These are phyloP conservation scores for Piper betle DNA, from an alignment of 164 flowering plant species.

Conservation along the genomic window DNA sequence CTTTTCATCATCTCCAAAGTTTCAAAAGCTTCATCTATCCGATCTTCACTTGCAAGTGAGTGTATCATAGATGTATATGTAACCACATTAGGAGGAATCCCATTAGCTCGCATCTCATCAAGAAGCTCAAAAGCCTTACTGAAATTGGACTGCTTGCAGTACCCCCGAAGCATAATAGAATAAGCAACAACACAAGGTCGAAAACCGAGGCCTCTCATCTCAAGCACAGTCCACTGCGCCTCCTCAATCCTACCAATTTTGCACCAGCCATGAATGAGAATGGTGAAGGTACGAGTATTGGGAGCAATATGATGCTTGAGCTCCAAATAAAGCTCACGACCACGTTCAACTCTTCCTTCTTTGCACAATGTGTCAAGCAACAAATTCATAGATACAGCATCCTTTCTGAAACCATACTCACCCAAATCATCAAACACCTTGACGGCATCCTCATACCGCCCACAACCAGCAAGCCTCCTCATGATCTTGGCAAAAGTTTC, in stretches of 20 bases:
- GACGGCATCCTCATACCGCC: conserved; percentile 50
- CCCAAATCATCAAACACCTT: conserved; percentile 17
- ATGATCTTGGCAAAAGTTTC: conserved; percentile 52
- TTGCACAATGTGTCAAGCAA: conserved; percentile 81
- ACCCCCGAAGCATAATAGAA: conserved; percentile 52
- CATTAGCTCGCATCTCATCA: conserved; percentile 59
- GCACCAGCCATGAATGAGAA: conserved; percentile 22
- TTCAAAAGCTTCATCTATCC: conserved; percentile 45
- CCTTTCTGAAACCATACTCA: conserved; percentile 46
- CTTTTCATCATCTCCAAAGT: conserved; percentile 37
- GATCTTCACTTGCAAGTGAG: conserved; percentile 20
- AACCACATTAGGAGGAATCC: conserved; percentile 54
- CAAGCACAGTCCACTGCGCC: conserved; percentile 77
- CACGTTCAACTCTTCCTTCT: conserved; percentile 52
- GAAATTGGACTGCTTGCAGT: conserved; percentile 39
- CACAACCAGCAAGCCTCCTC: conserved; percentile 77
- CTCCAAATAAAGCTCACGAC: conserved; percentile 42
- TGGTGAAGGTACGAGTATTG: conserved; percentile 22
- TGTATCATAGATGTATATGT: conserved; percentile 58
- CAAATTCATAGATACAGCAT: conserved; percentile 66
- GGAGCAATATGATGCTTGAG: conserved; percentile 56
- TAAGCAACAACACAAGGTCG: conserved; percentile 68
- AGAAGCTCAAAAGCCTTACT: conserved; percentile 43
- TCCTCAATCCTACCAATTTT: conserved; percentile 39
- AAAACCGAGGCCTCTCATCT: conserved; percentile 71